These are phyloP conservation scores for Populus trichocarpa DNA, from an alignment of 441 rosid genomes.

Conservation along the genomic window DNA sequence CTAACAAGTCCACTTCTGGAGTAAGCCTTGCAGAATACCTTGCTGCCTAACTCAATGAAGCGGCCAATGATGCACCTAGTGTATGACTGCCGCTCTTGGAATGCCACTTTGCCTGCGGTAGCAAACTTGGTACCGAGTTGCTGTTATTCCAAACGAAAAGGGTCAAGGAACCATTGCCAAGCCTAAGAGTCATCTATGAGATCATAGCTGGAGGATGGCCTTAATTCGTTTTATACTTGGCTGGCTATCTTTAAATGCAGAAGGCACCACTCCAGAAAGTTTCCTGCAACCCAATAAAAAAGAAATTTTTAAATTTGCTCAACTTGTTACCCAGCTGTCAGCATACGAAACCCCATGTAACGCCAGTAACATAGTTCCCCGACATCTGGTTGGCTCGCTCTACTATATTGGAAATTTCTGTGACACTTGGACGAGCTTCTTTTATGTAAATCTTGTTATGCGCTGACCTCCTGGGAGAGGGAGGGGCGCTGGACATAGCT, in stretches of 20 bases:
- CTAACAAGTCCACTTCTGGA: constrained; percentile 36
- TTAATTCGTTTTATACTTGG: not conserved
- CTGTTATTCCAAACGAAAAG: not conserved
- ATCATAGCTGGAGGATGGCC: not conserved
- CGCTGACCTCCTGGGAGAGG: too few species aligned
- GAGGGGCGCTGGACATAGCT: too few species aligned
- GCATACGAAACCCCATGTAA: not conserved
- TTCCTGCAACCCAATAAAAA: not conserved
- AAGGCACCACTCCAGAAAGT: not conserved
- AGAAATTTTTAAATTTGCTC: not conserved
- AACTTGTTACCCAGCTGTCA: not conserved
- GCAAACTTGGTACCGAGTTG: not conserved
- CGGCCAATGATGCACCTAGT: constrained; percentile 32
- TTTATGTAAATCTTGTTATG: too few species aligned
- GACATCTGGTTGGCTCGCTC: too few species aligned
- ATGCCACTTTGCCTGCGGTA: not conserved
- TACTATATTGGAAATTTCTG: too few species aligned
- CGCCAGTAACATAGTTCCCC: too few species aligned
- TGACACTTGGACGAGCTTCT: too few species aligned
- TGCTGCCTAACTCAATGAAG: constrained; percentile 69
- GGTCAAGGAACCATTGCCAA: not conserved
- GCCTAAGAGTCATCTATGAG: not conserved
- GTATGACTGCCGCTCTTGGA: constrained; percentile 15
- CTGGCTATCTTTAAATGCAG: not conserved
- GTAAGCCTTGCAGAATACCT: constrained; percentile 79